A percentile compares a stretch with the other conserved stretches of the same genome.
Evolutionary conservation across 371 early-diverging fungal genomes (phyloP).

Genomic region (Blyttiomyces sp.): DNA sequence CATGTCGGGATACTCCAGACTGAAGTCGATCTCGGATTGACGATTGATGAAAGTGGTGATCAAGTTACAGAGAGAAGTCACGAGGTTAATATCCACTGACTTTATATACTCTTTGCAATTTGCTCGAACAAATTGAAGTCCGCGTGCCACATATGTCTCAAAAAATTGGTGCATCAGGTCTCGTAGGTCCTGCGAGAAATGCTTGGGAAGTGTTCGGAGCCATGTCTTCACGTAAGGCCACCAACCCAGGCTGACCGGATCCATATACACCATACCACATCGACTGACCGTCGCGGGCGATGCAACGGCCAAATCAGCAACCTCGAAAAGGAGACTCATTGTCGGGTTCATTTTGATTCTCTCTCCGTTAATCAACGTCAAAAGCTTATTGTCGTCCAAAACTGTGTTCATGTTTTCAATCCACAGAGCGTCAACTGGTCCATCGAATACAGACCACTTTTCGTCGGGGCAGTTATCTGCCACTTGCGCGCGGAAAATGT

Average conservation of each 20-base stretch:
- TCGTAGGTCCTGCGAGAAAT: constrained; percentile 26
- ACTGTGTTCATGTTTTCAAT: constrained; percentile 55
- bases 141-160: constrained; percentile 35
- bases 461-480: constrained; percentile 43
- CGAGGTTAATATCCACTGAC: constrained; percentile 43
- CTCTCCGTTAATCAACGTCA: constrained; percentile 54
- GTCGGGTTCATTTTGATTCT: constrained; percentile 46
- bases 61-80: constrained; percentile 38
- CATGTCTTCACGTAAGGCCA: constrained; percentile 42
- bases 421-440: constrained; percentile 55
- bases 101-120: constrained; percentile 41
- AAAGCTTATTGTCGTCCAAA: constrained; percentile 54
- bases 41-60: constrained; percentile 32
- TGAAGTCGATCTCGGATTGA: constrained; percentile 39
- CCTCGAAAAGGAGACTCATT: constrained; percentile 54
- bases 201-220: constrained; percentile 29
- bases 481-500: constrained; percentile 43
- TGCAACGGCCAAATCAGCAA: constrained; percentile 51
- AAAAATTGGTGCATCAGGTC: constrained; percentile 24
- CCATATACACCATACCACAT: constrained; percentile 56
- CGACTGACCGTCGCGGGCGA: constrained; percentile 53
- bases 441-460: constrained; percentile 59
- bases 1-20: constrained; percentile 20
- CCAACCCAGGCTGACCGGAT: constrained; percentile 48
- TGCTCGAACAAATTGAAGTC: constrained; percentile 38